Base-by-base conservation (phyloP, 2,329 filamentous ascomycete species). In the Ceratocystis colombiana region DNA sequence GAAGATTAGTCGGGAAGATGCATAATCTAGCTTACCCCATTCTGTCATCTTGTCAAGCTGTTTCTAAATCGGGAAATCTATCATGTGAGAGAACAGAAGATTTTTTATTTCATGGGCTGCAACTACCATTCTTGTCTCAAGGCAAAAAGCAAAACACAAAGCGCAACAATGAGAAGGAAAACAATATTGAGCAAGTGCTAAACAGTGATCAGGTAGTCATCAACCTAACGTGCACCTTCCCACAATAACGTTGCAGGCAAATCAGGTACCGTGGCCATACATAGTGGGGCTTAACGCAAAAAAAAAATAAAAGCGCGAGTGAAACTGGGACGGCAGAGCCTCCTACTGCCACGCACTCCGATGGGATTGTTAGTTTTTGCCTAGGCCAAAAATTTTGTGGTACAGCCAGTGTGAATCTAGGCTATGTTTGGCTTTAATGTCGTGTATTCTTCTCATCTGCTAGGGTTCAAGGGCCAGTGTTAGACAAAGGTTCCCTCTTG, bases 171-270 rank as follows among this genome's bases (percentile, higher is more conserved):
- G 22, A 4, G 22, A 12, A 15, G 28, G 10, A 53, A 5, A 28
- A 53, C 3, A n/a, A 53, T 15, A n/a, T 22, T 22, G 48, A 53
- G 48, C 48, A 15, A 41, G 37, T 41, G 37, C 37, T 15, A 41
- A 41, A 41, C 37, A 4, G 12, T 41, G 37, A 41, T 41, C 37
- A 41, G 1, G 37, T 15, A 4, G 37, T 41, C 0, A 50, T 50
- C 46, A 50, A 7, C 46, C 22, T 22, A 33, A 5, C n/a, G n/a
- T 53, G 20, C 48, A 25, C 48, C 48, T 53, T 25, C 48, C 37
- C 20, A 53, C 48, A 53, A 53, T 53, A 53, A 53, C 48, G 48
- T 53, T 53, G 48, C 48, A 53, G 48, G 48, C 48, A 53, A 53
- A 53, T 53, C 48, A 53, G 48, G 48, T 53, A 53, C 48, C 48